Evolutionary conservation across 306 rosid species (phyloP), one percentile per base, ranked within the genome.

Genomic region (Quercus aquifolioides): DNA sequence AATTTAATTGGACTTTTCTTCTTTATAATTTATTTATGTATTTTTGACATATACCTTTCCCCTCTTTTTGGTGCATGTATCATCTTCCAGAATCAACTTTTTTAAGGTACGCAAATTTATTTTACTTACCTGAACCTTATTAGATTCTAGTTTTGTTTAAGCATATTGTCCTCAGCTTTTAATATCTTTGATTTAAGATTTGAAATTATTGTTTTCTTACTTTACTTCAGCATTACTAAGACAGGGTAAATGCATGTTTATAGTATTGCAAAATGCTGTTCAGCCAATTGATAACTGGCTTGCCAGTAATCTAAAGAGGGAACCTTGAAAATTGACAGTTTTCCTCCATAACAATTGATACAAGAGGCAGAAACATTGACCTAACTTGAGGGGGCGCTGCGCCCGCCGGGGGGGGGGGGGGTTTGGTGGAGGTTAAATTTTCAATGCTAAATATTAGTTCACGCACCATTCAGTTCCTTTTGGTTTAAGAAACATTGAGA

Each of bases 41-140:
- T 13, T 78, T 55, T 51, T 51, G 20, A 59, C 31, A 31, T 62
- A n/a, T 28, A 76, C 31, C 18, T 74, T 68, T 71, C 73, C 73
- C 79, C 83, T 25, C 15, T 35, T 80, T 84, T 59, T 71, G 82
- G 76, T 84, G 84, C 91, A 71, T 90, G 90, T 78, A 79, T 76
- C 55, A 31, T 79, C 70, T 67, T 74, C 86, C 90, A 95, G 99
- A 76, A 89, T 95, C 82, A 82, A 90, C 84, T 95, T 95, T 79
- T 95, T 95, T 91, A 76, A 91, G 99, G 99, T 95, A 90, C 69
- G 30, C 21, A 20, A 35, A 77, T 71, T 74, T 26, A 15, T 20
- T 64, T 64, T 30, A 15, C 41, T 25, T 1, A 23, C 30, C 55
- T 54, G 60, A 82, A 74, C 69, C 63, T 74, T 54, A 26, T 77